Base-by-base conservation (phyloP, 495 filamentous ascomycete species). In the Margaritispora aquatica region DNA sequence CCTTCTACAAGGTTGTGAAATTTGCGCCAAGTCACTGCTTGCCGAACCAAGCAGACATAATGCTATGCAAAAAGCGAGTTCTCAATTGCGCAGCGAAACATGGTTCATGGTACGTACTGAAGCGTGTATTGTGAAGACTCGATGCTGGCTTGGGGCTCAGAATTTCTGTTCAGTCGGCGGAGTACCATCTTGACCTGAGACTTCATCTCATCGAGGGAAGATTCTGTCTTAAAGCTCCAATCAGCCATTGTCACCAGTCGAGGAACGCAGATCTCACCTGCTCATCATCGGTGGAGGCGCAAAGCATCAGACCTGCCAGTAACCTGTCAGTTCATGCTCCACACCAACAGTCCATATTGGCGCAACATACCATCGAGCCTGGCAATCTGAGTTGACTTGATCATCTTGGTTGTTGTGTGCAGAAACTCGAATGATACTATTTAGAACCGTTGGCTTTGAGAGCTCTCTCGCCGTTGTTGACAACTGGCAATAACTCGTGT, bases 351-450 rank as follows among this genome's bases (percentile, higher is more conserved):
- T 55, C 1, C 38, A 24, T 44, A n/a, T n/a, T n/a, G n/a, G n/a
- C n/a, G n/a, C n/a, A 57, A 61, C 79, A 60, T 75, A 96, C 93
- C 93, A 75, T 98, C 94, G 54, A 98, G 79, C 70, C 94, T 81
- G 52, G 89, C 86, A 66, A 98, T 97, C 71, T 95, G 89, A 44
- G 94, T 98, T 70, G 92, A 95, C 73, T 86, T 88, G 63, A 97
- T 93, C 94, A 97, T 97, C 29, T 67, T 82, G 72, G 15, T 1
- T 5, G 47, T 24, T 11, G 47, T n/a, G 19, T 24, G 17, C 47
- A 24, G 23, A n/a, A 24, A 10, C 47, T 50, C 24, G 19, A 24
- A 5, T 10, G 20, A n/a, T 50, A 8, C 20, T 5, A 26, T 47
- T 47, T 47, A 47, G 44, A 34, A 34, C 29, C 29, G n/a, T n/a